Base-by-base conservation (phyloP, 164 flowering plant genomes). In the Warburgia ugandensis region DNA sequence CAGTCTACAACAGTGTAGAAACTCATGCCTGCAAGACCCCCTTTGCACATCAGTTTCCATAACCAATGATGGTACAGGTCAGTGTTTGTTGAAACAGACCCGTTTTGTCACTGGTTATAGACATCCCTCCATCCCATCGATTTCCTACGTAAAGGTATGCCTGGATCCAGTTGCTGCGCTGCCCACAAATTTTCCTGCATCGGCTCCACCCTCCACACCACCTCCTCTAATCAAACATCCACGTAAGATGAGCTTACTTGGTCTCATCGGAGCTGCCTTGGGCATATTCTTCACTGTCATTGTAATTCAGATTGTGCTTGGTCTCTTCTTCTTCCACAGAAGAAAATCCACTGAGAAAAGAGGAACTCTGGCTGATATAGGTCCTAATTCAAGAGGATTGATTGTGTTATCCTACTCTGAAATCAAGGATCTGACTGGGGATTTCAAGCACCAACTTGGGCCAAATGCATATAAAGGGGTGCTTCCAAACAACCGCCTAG, bases 141-240 rank as follows among this genome's bases (percentile, higher is more conserved):
- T 71, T 6, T 82, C 94, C 11, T 84, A 68, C 54, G 77, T 78
- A 14, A 85, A 75, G 77, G 72, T 22, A 23, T 85, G 94, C 61
- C 60, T 47, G 31, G 86, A 73, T 53, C 94, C 94, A 1, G n/a
- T 70, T 7, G 86, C 94, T 26, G 77, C 53, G 6, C 50, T 67
- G 28, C 77, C 78, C 52, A 40, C 6, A 6, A 36, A 31, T 52
- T 3, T 42, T 29, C 22, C 63, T 5, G 35, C 47, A 45, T 32
- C 56, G 6, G 49, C 67, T 5, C 56, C 63, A 17, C 16, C 59
- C 7, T 30, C 62, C 20, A 17, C 51, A 6, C 36, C 48, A 2
- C 32, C 36, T 19, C 42, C 62, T 50, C 38, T 19, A 1, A 44
- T 21, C 14, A 68, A 31, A 19, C 16, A 26, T 16, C 55, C 71